These are phyloP conservation scores for Rachicladosporium sp. DNA, from an alignment of 2,329 filamentous ascomycete species.

Conservation along the genomic window DNA sequence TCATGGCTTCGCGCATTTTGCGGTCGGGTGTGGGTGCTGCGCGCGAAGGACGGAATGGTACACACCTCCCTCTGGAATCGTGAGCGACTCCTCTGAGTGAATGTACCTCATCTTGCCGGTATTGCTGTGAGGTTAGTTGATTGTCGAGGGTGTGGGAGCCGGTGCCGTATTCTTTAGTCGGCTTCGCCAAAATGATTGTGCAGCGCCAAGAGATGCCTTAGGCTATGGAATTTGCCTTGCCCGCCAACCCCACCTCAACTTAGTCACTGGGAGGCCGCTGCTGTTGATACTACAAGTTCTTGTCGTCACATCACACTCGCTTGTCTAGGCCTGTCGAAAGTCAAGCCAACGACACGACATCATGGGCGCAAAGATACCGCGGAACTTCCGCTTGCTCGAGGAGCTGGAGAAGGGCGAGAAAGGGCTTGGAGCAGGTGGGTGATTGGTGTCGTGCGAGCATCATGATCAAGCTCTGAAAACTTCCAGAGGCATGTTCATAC, in stretches of 20 bases:
- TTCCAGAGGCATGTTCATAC: constrained; percentile 84
- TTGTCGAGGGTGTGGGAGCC: constrained; percentile 4
- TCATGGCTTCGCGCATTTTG: constrained; percentile 1
- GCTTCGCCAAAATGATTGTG: too few species aligned
- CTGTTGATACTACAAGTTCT: too few species aligned
- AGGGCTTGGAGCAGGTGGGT: constrained; percentile 70
- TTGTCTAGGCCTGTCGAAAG: background rate
- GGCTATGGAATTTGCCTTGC: too few species aligned
- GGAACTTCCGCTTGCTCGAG: constrained; percentile 92
- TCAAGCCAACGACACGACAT: constrained; percentile 1
- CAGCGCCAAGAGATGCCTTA: too few species aligned
- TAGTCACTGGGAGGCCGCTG: too few species aligned
- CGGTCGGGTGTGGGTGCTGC: background rate
- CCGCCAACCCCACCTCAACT: too few species aligned
- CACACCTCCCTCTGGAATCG: constrained; percentile 94
- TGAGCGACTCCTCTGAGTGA: constrained; percentile 91
- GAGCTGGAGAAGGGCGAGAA: constrained; percentile 99
- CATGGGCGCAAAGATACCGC: constrained; percentile 67
- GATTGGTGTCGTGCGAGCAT: background rate
- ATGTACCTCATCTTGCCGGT: constrained; percentile 95
- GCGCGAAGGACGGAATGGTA: constrained; percentile 22
- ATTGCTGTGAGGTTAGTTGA: constrained; percentile 6
- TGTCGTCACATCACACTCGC: too few species aligned
- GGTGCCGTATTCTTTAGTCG: constrained; percentile 1
- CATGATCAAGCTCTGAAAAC: background rate